Base-by-base conservation (phyloP, 768 basidiomycete species). In the Pleurotus sapidus region DNA sequence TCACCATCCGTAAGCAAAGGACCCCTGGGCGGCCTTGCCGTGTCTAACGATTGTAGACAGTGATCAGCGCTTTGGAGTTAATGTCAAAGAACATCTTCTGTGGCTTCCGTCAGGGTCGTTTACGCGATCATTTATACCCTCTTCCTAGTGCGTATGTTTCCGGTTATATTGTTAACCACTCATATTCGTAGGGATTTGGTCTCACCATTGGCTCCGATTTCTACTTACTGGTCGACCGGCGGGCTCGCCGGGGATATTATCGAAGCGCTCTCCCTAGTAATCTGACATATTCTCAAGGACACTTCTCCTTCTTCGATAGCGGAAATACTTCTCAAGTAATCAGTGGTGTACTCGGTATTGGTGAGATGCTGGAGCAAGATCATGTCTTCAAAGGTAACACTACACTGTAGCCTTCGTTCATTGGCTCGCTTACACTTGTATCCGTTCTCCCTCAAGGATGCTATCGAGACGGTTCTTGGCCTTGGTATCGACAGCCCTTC, bases 101-200 rank as follows among this genome's bases (percentile, higher is more conserved):
- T 61, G 91, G 91, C n/a, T 25, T 88, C 88, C 18, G 91, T 93
- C 34, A 77, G 90, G 60, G 84, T 93, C 68, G 89, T 93, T 25
- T 93, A 91, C 64, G 90, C 91, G 12, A 87, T 91, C 58, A 91
- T 93, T 43, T 93, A 93, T 64, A 91, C 90, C 0, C 74, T 93
- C 45, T 92, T 92, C 68, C 72, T 93, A 64, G 89, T 88, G 65
- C 58, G 79, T 61, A 6, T 7, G 25, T 38, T n/a, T 46, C 5
- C 14, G 3, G 24, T 14, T 14, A 20, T 24, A 37, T 40, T 17
- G 24, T 56, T 50, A 23, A 57, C 42, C 18, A 46, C 17, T 42
- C 17, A 27, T 39, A 42, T 56, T 18, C 40, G 27, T 59, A 91
- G 89, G 91, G 92, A 6, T 93, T 93, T 66, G 90, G 91, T 46